Conservation (phyloP, 768 basidiomycete species). For the Lactarius deliciosus region DNA sequence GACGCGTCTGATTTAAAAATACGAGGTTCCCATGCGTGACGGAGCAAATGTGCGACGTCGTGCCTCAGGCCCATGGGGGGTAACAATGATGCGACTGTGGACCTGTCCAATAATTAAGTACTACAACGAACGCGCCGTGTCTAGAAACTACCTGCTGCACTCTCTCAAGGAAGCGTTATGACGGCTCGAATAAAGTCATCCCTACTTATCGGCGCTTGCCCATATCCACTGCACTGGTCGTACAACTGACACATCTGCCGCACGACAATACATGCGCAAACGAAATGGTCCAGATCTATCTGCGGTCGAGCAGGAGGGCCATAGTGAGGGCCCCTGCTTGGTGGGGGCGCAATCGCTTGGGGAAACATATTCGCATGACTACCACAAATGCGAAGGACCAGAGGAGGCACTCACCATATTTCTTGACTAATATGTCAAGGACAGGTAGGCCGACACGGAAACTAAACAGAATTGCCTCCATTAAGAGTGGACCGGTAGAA, state of each 20-base stretch:
- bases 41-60: no score
- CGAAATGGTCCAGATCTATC: slow-evolving; percentile 12
- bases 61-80: no score
- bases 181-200: slow-evolving; percentile 15
- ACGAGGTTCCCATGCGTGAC: no score
- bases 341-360: not conserved
- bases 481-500: not conserved
- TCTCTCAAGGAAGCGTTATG: slow-evolving; percentile 18
- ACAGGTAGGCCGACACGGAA: slow-evolving; percentile 7
- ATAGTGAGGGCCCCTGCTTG: not conserved
- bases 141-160: not conserved
- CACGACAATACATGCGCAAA: slow-evolving; percentile 16
- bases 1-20: no score
- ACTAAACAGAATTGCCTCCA: not conserved
- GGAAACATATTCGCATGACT: not conserved
- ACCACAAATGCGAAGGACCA: not conserved
- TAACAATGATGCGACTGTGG: no score
- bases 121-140: not conserved
- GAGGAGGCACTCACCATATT: slow-evolving; percentile 8
- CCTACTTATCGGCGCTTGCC: not conserved
- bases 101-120: not conserved
- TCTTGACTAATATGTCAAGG: slow-evolving; percentile 15
- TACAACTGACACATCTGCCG: slow-evolving; percentile 12
- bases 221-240: not conserved
- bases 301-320: not conserved